A percentile compares a stretch with the other conserved stretches of the same genome.
phyloP scores from a whole-genome alignment of 306 rosid genomes.

The Inga laurina region DNA sequence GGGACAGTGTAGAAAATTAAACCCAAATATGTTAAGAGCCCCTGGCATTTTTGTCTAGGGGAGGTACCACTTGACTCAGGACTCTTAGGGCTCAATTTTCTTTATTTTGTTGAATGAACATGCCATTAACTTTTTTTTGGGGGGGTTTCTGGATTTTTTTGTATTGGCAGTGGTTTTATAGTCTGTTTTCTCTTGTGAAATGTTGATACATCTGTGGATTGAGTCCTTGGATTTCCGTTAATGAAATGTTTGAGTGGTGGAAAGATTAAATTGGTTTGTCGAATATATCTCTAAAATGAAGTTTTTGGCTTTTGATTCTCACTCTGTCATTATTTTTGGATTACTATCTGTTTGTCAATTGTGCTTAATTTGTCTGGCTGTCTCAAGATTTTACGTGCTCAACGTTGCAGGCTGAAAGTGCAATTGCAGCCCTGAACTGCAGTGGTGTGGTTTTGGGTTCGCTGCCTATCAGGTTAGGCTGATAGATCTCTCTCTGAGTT shows the following conservation, averaged over 20 bases:
- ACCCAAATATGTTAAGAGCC: background rate
- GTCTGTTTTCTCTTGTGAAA: constrained; percentile 1
- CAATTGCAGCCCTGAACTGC: constrained; percentile 96
- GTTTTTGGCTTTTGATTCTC: constrained; percentile 5
- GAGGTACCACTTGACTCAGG: background rate
- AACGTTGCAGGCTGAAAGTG: constrained; percentile 87
- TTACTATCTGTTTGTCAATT: constrained; percentile 10
- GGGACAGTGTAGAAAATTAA: background rate
- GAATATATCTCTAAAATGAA: constrained; percentile 17
- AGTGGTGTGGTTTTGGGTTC: constrained; percentile 96
- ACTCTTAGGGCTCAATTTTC: background rate
- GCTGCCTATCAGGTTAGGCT: constrained; percentile 87
- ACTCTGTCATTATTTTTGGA: constrained; percentile 11
- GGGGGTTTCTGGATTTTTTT: background rate
- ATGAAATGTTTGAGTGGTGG: constrained; percentile 17
- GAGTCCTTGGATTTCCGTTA: constrained; percentile 22
- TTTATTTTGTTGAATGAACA: constrained; percentile 8
- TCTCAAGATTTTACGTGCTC: constrained; percentile 32
- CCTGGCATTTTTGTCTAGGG: background rate
- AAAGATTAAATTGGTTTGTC: constrained; percentile 14
- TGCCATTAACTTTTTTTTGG: background rate
- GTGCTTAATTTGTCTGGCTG: background rate
- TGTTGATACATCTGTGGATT: background rate
- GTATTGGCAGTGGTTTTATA: background rate
- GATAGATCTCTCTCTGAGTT: constrained; percentile 5